Evolutionary conservation across 805 yeast genomes (phyloP), one percentile per base, ranked within the genome.

Genomic region (Hanseniaspora singularis): DNA sequence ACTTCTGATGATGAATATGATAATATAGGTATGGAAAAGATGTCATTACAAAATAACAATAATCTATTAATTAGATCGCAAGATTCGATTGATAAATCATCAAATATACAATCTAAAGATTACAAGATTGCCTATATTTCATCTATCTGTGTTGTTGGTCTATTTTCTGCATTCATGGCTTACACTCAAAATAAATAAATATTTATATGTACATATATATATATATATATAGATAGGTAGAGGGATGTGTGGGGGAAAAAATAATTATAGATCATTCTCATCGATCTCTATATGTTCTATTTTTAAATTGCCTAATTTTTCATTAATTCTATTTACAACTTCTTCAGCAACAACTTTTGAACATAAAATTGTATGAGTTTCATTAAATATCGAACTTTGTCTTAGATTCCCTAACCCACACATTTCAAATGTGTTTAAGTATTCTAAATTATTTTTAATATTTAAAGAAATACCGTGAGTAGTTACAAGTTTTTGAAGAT

Each of bases 381-480:
- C 43, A 15, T 40, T 46, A 16, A 30, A n/a, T 27, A 81, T 66
- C 4, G 77, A 71, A 0, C 81, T 75, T 23, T 82, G 81, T n/a
- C 54, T 54, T 34, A 72, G 71, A 6, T 72, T 75, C 0, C 81
- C 76, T 28, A 88, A 66, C 1, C 97, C 97, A 65, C 98, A 92
- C 71, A 94, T 84, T 4, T 76, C 79, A 52, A 84, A 75, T 26
- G 69, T 67, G 50, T 85, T 80, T 54, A 89, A 70, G 63, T 72
- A 82, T 32, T 74, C 69, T 37, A 86, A 68, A 55, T 87, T 87
- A 0, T 95, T 86, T 27, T 57, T 51, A 2, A 83, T 79, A 58
- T 92, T 92, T 37, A 92, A 71, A 1, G 89, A 84, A 14, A 89
- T 69, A 0, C 99, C 98, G 64, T 88, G 95, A 0, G 92, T 77